Conservation (phyloP, 2,329 filamentous ascomycete genomes). For the Talaromyces sp. region DNA sequence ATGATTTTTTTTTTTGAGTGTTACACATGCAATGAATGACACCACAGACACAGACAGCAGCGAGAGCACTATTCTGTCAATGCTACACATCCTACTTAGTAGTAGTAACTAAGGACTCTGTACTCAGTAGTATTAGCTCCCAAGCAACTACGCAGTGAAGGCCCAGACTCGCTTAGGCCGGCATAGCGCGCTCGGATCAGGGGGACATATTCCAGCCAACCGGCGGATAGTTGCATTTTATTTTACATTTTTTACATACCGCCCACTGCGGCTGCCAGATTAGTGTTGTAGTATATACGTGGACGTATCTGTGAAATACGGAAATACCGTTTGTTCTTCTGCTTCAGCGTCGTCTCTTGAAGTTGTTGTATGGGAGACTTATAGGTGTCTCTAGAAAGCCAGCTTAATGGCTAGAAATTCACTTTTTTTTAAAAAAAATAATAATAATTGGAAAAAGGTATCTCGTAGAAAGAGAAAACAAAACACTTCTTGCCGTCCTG, state of each 20-base stretch:
- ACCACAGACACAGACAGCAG: neutral
- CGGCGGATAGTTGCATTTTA: neutral
- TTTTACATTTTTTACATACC: neutral
- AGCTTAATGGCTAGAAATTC: neutral
- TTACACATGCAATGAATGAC: neutral
- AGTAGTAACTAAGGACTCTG: neutral
- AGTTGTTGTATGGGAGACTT: neutral
- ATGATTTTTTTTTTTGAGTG: neutral
- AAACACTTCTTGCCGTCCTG: neutral
- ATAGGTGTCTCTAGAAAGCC: no score
- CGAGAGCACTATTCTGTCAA: neutral
- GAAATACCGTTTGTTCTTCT: neutral
- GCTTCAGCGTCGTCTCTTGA: no score
- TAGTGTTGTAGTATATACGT: no score
- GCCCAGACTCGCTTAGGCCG: neutral
- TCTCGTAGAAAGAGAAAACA: neutral
- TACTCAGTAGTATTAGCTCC: no score
- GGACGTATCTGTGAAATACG: neutral
- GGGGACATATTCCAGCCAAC: neutral
- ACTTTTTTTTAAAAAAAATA: neutral
- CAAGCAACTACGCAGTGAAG: no score
- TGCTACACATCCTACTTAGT: neutral
- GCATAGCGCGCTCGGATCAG: neutral
- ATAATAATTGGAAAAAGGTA: neutral
- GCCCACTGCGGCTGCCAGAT: no score